phyloP scores from a whole-genome alignment of 768 basidiomycete genomes.

The Tylopilus plumbeoviolaceoides region DNA sequence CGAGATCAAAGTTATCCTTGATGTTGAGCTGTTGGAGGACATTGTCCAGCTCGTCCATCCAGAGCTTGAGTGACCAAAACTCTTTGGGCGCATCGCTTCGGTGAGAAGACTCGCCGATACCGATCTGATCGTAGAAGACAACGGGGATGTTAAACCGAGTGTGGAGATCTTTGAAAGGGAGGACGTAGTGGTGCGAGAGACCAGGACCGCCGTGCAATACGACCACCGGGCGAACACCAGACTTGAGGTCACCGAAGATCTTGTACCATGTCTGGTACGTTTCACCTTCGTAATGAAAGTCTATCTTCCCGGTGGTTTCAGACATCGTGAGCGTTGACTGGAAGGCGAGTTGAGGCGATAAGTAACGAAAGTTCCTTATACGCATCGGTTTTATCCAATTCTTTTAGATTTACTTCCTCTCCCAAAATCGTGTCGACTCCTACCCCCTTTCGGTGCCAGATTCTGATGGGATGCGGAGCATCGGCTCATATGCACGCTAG shows the following conservation, averaged over 20 bases:
- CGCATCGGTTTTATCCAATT: too few relatives aligned
- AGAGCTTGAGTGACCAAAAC: slow-evolving; percentile 48
- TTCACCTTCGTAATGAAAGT: slow-evolving; percentile 17
- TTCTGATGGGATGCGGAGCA: neutral
- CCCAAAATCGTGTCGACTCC: neutral
- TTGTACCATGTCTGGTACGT: slow-evolving; percentile 43
- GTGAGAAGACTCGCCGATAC: slow-evolving; percentile 43
- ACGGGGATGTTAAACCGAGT: slow-evolving; percentile 33
- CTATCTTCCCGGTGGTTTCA: slow-evolving; percentile 21
- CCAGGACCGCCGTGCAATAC: slow-evolving; percentile 46
- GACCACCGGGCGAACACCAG: slow-evolving; percentile 34
- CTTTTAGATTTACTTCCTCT: neutral
- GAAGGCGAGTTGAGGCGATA: neutral
- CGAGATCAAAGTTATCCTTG: slow-evolving; percentile 37
- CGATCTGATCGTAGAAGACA: slow-evolving; percentile 51
- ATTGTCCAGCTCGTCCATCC: slow-evolving; percentile 51
- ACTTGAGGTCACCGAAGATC: slow-evolving; percentile 38
- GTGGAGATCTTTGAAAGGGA: slow-evolving; percentile 35
- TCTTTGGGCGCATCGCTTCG: slow-evolving; percentile 19
- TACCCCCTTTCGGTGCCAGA: neutral
- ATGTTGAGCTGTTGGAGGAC: slow-evolving; percentile 42
- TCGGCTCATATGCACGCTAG: neutral
- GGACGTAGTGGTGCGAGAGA: slow-evolving; percentile 37
- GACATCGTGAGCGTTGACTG: slow-evolving; percentile 6
- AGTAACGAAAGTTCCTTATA: neutral